Base-by-base conservation (phyloP, 352 stramenopile species). In the Aphanomyces euteiches region DNA sequence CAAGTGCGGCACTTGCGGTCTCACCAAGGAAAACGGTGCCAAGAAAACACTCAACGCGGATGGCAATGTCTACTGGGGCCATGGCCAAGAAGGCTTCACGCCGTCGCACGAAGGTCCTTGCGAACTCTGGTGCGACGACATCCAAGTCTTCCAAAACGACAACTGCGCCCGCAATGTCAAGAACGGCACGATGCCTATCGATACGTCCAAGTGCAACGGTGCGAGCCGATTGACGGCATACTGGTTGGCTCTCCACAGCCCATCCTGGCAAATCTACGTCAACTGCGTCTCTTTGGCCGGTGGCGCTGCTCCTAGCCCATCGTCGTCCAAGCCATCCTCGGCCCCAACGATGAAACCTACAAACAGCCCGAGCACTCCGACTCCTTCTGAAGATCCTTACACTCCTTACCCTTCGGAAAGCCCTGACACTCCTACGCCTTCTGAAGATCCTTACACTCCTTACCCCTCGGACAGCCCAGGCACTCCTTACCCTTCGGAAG, bases 131-230 rank as follows among this genome's bases (percentile, higher is more conserved):
- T n/a, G n/a, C n/a, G n/a, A n/a, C n/a, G n/a, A n/a, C n/a, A n/a
- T n/a, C n/a, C n/a, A n/a, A n/a, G n/a, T n/a, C n/a, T n/a, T n/a
- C n/a, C n/a, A n/a, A n/a, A n/a, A n/a, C n/a, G n/a, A n/a, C n/a
- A n/a, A n/a, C n/a, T n/a, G n/a, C n/a, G n/a, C n/a, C n/a, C n/a
- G 41, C 36, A 59, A 28, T 12, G 68, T 69, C 39, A 8, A n/a
- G 10, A 36, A 47, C 38, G 66, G 64, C 21, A n/a, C 4, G 5
- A 41, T 69, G 54, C 39, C 69, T 38, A 73, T 74, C 73, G 56
- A 75, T 54, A 74, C 73, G 67, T 45, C 60, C 28, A 69, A 67
- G 47, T 77, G 73, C 64, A 69, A 63, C 8, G 73, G 68, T 53
- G 70, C 73, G 67, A 73, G 63, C 21, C 64, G 38, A 8, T 54